A percentile compares a stretch with the other conserved stretches of the same genome.
phyloP scores from a whole-genome alignment of 2,329 filamentous ascomycete genomes.

The Mycocentrospora acerina region DNA sequence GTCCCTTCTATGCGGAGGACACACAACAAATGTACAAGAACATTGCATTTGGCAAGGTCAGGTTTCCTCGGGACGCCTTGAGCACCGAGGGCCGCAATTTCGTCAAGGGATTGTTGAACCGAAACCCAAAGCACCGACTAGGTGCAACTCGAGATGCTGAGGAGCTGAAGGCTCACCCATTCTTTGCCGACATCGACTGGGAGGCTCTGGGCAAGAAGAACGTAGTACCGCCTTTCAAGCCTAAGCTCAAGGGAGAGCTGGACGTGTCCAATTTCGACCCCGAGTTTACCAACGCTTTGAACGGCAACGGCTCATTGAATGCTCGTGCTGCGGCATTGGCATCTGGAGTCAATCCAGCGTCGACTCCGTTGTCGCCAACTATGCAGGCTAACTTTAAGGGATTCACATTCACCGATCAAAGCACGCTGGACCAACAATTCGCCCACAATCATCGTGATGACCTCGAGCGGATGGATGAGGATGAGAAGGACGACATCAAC shows the following conservation, averaged over 20 bases:
- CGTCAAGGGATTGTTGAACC: constrained; percentile 94
- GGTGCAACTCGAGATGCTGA: constrained; percentile 89
- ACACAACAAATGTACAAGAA: constrained; percentile 99
- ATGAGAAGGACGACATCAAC: constrained; percentile 45
- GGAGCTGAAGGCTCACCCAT: constrained; percentile 90
- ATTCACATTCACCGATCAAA: constrained; percentile 99
- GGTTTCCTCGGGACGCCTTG: constrained; percentile 91
- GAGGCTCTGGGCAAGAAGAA: constrained; percentile 83
- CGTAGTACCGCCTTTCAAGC: constrained; percentile 95
- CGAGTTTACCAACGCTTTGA: constrained; percentile 93
- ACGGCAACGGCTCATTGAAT: constrained; percentile 82
- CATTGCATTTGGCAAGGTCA: constrained; percentile 97
- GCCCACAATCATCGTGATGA: constrained; percentile 40
- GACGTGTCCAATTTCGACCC: constrained; percentile 99
- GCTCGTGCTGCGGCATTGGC: constrained; percentile 85
- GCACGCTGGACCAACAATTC: constrained; percentile 85
- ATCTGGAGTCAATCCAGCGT: constrained; percentile 76
- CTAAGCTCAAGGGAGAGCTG: constrained; percentile 90
- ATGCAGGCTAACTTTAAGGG: constrained; percentile 98
- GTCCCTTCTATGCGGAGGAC: constrained; percentile 97
- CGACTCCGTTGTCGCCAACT: constrained; percentile 88
- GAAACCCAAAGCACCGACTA: constrained; percentile 92
- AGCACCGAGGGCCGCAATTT: constrained; percentile 96
- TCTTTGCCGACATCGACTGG: constrained; percentile 96
- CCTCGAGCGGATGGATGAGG: constrained; percentile 49